Evolutionary conservation across 176 grass and related monocot species (phyloP).

Genomic region (Zea luxurians): DNA sequence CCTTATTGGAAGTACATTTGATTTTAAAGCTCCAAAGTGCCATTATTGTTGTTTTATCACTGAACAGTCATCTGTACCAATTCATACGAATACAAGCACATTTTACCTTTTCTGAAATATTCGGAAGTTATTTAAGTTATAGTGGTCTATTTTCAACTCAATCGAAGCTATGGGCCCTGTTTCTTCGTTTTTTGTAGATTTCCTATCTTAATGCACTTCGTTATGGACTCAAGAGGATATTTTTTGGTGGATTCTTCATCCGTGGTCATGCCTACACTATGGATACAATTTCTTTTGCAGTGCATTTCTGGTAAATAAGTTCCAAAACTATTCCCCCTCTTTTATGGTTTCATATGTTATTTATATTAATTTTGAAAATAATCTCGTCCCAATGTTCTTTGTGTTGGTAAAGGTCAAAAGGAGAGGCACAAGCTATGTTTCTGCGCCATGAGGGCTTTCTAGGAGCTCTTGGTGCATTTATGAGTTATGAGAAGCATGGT

Average conservation of each 20-base stretch:
- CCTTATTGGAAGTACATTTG: not conserved
- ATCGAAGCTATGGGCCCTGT: slow-evolving; percentile 13
- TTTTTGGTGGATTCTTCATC: slow-evolving; percentile 99
- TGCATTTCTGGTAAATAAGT: slow-evolving; percentile 84
- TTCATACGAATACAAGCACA: not conserved
- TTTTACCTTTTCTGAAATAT: not conserved
- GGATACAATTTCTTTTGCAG: slow-evolving; percentile 99
- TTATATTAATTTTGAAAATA: slow-evolving; percentile 18
- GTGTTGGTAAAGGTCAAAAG: slow-evolving; percentile 74
- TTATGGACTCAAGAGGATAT: slow-evolving; percentile 96
- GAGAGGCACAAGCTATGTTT: slow-evolving; percentile 91
- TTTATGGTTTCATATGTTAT: not conserved
- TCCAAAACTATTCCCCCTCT: slow-evolving; percentile 7
- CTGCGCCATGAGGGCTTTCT: slow-evolving; percentile 94
- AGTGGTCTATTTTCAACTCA: not conserved
- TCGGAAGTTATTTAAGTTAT: slow-evolving; percentile 4
- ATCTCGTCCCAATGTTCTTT: slow-evolving; percentile 3
- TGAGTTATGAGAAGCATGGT: slow-evolving; percentile 97
- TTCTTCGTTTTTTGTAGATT: slow-evolving; percentile 51
- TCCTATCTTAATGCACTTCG: slow-evolving; percentile 98
- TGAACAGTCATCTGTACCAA: not conserved
- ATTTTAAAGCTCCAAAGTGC: not conserved
- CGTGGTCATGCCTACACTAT: slow-evolving; percentile 99
- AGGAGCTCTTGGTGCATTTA: slow-evolving; percentile 94
- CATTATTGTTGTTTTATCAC: slow-evolving; percentile 18